Conservation (phyloP, 2,329 filamentous ascomycete species). For the Gyromitra esculenta region DNA sequence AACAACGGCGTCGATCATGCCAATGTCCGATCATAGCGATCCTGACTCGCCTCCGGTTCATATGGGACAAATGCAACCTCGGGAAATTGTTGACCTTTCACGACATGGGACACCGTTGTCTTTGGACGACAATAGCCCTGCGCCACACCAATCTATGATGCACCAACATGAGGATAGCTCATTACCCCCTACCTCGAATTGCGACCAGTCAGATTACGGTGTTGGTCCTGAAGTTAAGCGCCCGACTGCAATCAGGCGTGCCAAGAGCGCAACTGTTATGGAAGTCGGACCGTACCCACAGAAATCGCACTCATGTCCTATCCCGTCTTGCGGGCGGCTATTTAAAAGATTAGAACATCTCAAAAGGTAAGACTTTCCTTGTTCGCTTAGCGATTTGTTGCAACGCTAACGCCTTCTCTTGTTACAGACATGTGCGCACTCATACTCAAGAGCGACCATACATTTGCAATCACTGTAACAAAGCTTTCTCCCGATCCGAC, state of each 20-base stretch:
- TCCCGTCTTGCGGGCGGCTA: constrained; percentile 92
- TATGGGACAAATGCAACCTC: constrained; percentile 71
- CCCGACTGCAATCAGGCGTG: constrained; percentile 83
- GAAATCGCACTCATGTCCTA: constrained; percentile 99
- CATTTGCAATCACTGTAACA: constrained; percentile 96
- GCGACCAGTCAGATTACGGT: constrained; percentile 70
- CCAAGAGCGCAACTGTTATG: constrained; percentile 94
- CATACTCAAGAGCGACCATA: constrained; percentile 99
- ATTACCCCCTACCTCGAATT: constrained; percentile 70
- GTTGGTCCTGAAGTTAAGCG: constrained; percentile 68
- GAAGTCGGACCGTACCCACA: constrained; percentile 95
- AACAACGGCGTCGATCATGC: constrained; percentile 85
- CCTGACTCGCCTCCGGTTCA: constrained; percentile 76
- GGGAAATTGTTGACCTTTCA: constrained; percentile 83
- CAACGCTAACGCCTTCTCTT: constrained; percentile 58
- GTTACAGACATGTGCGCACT: constrained; percentile 90
- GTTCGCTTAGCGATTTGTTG: constrained; percentile 51
- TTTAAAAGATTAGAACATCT: constrained; percentile 99
- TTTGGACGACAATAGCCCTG: constrained; percentile 78
- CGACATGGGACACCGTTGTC: constrained; percentile 90
- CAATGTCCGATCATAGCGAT: constrained; percentile 74
- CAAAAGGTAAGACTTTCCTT: constrained; percentile 80
- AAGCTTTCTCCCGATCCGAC: constrained; percentile 97
- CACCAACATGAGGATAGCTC: constrained; percentile 66
- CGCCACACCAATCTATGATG: constrained; percentile 74